Conservation (phyloP, 345 rosid species). For the Aethionema arabicum region DNA sequence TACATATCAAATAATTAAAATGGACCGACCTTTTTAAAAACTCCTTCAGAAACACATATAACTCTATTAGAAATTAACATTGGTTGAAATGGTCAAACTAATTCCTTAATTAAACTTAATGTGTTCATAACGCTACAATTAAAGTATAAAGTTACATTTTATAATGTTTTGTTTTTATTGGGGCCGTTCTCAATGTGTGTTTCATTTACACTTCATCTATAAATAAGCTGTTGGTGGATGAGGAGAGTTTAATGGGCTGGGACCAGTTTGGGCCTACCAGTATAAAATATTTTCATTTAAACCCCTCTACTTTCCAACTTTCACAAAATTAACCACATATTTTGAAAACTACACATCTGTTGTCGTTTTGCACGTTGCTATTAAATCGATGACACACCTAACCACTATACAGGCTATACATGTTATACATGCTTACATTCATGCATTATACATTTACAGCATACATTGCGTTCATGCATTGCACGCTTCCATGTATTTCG, state of each 20-base stretch:
- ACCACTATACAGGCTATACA: conserved; percentile 13
- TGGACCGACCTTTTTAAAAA: too few species aligned
- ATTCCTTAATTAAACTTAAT: too few species aligned
- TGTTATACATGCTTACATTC: conserved; percentile 6
- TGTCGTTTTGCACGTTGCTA: conserved; percentile 21
- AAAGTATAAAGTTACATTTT: too few species aligned
- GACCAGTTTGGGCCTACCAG: conserved; percentile 33
- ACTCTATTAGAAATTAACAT: too few species aligned
- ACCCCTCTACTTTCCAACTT: conserved; percentile 2
- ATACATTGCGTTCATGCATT: conserved; percentile 12
- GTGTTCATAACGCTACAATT: too few species aligned
- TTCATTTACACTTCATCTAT: not conserved
- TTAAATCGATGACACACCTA: conserved; percentile 12
- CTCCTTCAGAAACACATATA: too few species aligned
- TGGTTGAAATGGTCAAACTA: too few species aligned
- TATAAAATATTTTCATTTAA: conserved; percentile 9
- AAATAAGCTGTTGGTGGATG: conserved; percentile 28
- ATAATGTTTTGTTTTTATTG: too few species aligned
- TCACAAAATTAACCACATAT: conserved; percentile 23
- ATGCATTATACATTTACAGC: conserved; percentile 11
- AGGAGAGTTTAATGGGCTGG: conserved; percentile 33
- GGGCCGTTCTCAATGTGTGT: not conserved
- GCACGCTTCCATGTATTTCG: not conserved
- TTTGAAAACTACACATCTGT: conserved; percentile 13
- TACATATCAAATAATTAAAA: too few species aligned